These are phyloP conservation scores for Cryomyces minteri DNA, from an alignment of 495 filamentous ascomycete species.

Conservation along the genomic window DNA sequence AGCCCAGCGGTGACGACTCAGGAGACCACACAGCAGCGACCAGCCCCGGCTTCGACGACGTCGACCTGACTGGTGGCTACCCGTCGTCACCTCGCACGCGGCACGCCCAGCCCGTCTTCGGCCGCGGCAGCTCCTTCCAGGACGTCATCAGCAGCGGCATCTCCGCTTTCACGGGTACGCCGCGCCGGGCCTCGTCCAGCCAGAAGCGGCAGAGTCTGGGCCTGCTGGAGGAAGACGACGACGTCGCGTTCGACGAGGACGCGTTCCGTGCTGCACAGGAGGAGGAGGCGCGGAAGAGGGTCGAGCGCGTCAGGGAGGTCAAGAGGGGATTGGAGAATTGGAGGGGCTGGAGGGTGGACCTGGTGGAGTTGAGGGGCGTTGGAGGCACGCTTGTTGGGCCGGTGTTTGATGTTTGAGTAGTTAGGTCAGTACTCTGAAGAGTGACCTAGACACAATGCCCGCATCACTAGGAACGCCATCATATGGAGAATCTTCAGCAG, in stretches of 20 bases:
- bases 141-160: slow-evolving; percentile 60
- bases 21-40: slow-evolving; percentile 19
- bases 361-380: slow-evolving; percentile 53
- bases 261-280: slow-evolving; percentile 71
- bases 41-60: slow-evolving; percentile 50
- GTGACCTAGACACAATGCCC: too few species aligned
- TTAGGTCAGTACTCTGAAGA: too few species aligned
- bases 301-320: slow-evolving; percentile 75
- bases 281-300: slow-evolving; percentile 59
- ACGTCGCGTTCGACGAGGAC: slow-evolving; percentile 67
- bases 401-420: slow-evolving; percentile 2
- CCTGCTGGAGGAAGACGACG: slow-evolving; percentile 47
- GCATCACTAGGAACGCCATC: too few species aligned
- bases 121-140: slow-evolving; percentile 40
- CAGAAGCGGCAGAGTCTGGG: slow-evolving; percentile 28
- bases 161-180: slow-evolving; percentile 52
- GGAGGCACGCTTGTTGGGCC: slow-evolving; percentile 81
- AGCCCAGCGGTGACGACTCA: slow-evolving; percentile 28
- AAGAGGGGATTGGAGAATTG: slow-evolving; percentile 69
- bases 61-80: slow-evolving; percentile 39
- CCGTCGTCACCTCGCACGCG: neutral
- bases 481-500: too few species aligned
- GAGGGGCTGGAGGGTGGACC: slow-evolving; percentile 75
- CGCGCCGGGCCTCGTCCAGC: slow-evolving; percentile 8
- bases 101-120: slow-evolving; percentile 6